These are phyloP conservation scores for Phoenix dactylifera DNA, from an alignment of 176 grass and related monocot species.

Conservation along the genomic window DNA sequence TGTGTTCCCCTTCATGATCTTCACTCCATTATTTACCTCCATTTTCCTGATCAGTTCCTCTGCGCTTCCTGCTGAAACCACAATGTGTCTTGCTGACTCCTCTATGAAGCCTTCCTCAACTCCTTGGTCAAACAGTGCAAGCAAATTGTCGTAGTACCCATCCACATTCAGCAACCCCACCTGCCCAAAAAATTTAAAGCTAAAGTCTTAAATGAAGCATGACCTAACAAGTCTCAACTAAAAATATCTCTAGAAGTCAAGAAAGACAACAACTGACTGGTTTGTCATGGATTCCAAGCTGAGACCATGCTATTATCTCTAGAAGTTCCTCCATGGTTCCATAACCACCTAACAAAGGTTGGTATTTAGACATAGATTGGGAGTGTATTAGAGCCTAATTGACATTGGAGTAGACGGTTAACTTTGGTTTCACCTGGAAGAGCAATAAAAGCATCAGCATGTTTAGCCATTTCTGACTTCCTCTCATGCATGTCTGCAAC, in stretches of 20 bases:
- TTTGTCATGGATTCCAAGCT: conserved; percentile 92
- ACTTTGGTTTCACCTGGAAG: conserved; percentile 38
- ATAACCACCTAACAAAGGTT: conserved; percentile 53
- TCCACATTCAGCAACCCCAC: conserved; percentile 90
- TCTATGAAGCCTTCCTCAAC: conserved; percentile 93
- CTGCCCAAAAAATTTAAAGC: conserved; percentile 14
- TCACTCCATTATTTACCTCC: neutral
- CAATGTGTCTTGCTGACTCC: conserved; percentile 49
- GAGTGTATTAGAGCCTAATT: neutral
- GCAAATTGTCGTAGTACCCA: conserved; percentile 83
- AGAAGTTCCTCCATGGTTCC: conserved; percentile 93
- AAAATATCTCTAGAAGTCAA: conserved; percentile 20
- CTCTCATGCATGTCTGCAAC: conserved; percentile 77
- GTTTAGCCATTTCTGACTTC: conserved; percentile 72
- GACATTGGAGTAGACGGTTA: neutral
- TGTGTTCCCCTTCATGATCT: too few species aligned
- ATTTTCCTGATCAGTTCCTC: conserved; percentile 40
- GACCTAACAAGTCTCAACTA: neutral
- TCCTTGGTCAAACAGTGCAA: conserved; percentile 77
- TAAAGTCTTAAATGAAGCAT: neutral
- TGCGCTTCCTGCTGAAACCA: conserved; percentile 51
- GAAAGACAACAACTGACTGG: conserved; percentile 48
- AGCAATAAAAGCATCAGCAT: conserved; percentile 62
- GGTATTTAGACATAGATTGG: neutral
- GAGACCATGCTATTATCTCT: conserved; percentile 91